Base-by-base conservation (phyloP, 495 filamentous ascomycete genomes). In the Aspergillus indologenus region DNA sequence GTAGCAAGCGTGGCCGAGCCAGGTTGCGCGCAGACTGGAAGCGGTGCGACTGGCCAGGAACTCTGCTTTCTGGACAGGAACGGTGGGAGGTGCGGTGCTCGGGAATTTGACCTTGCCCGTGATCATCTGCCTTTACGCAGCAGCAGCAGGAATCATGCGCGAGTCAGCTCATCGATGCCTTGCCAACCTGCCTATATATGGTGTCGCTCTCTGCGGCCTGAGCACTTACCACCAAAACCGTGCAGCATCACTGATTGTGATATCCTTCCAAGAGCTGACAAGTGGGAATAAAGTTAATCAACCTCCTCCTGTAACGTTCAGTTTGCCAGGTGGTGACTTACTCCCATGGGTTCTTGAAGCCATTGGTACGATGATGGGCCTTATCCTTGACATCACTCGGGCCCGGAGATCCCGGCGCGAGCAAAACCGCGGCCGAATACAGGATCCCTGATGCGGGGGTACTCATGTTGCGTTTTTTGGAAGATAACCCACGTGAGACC, bases 1-100 rank as follows among this genome's bases (percentile, higher is more conserved):
- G 71, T 91, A 96, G 74, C 91, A 96, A 1, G 94, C 92, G 73
- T 98, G 94, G 11, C 94, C 94, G 5, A 98, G 84, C 94, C 94
- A 98, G 31, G 94, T 98, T 43, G 93, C 92, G 19, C 93, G 87
- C 8, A 98, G 83, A 14, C 73, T 78, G 44, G 67, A 63, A 5
- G 86, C 83, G 22, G 71, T 70, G 54, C 85, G 84, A 43, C 71
- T 78, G 1, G 82, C 73, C 22, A 91, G 82, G 68, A 96, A 95
- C 23, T 78, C 71, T 3, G 92, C 91, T 58, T 81, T 82, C 57
- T 79, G 81, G 20, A 92, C 84, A 3, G 85, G 76, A 17, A 92
- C 84, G 3, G 84, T 88, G 19, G 83, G 87, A 18, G 82, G 83
- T 3, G 79, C 87, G 12, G 82, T 89, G 65, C 85, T 78, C 17